A percentile compares a stretch with the other conserved stretches of the same genome.
Evolutionary conservation across 1,284 basidiomycete species (phyloP).

Genomic region (Pascua guehoae): DNA sequence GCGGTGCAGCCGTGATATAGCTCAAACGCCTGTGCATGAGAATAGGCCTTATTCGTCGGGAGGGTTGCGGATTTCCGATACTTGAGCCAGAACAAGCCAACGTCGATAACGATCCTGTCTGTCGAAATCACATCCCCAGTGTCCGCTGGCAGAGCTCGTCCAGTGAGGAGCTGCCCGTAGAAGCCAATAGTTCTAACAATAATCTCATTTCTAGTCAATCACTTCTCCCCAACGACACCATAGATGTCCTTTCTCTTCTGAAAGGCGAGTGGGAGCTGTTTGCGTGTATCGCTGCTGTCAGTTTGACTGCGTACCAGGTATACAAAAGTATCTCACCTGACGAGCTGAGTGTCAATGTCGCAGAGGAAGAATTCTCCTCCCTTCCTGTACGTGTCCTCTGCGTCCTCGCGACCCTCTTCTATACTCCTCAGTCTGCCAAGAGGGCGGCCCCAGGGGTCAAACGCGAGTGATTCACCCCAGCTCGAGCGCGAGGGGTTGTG

Average conservation of each 20-base stretch:
- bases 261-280: conserved; percentile 37
- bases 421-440: conserved; percentile 36
- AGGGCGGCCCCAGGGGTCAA: conserved; percentile 38
- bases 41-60: too few species aligned
- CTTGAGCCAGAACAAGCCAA: too few species aligned
- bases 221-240: conserved; percentile 22
- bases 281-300: conserved; percentile 22
- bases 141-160: too few species aligned
- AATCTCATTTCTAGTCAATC: too few species aligned
- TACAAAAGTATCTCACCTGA: conserved; percentile 28
- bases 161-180: too few species aligned
- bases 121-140: too few species aligned
- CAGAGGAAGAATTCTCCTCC: conserved; percentile 37
- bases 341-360: conserved; percentile 24
- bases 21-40: too few species aligned
- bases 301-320: too few species aligned
- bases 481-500: conserved; percentile 32
- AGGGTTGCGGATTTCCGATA: too few species aligned
- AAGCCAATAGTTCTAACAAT: too few species aligned
- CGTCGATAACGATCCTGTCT: too few species aligned
- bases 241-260: conserved; percentile 37
- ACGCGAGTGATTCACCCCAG: conserved; percentile 43
- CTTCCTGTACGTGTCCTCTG: conserved; percentile 22
- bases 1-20: too few species aligned
- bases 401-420: conserved; percentile 24